Evolutionary conservation across 225 moss, liverwort and hornwort species (phyloP), one percentile per base, ranked within the genome.

Genomic region (Marchantia paleacea): DNA sequence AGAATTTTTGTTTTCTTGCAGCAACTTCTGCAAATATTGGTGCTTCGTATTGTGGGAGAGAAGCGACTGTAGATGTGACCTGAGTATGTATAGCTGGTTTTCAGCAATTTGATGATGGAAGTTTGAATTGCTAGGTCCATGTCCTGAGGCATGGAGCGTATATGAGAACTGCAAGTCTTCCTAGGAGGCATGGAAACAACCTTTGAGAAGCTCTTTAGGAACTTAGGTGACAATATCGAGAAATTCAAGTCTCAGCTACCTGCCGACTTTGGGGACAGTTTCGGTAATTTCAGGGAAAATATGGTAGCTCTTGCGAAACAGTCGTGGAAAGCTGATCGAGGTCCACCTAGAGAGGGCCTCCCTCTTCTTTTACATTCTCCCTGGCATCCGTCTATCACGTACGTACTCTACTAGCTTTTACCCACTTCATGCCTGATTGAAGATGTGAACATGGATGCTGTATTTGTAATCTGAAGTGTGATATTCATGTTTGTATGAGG

Each of bases 361-460:
- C 84, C 89, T 55, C 84, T 89, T 63, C 69, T 89, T 82, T 52
- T 89, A 58, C 81, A 70, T 24, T 83, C 86, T 22, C 80, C 89
- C 26, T 87, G 86, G 86, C 84, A 82, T 69, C 85, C 86, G 55
- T 85, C 89, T 20, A 85, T 83, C 61, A 73, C 83, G 89, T 89
- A 79, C 70, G 89, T 78, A 47, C 30, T 19, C 10, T 10, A 74
- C 12, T 74, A 10, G n/a, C 20, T 77, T 62, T 8, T 14, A n/a
- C 47, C 52, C 13, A 11, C 10, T 61, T 62, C 48, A 10, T 55
- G 52, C 11, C 52, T 72, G 18, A 15, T 31, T 48, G 47, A 11
- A 22, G 30, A 39, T n/a, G 22, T 62, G 25, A 39, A 18, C 25
- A 3, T 20, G 16, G 24, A 25, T 51, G 16, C 13, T 69, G 73